phyloP scores from a whole-genome alignment of 2,329 filamentous ascomycete species.

The Lachnellula hyalina region DNA sequence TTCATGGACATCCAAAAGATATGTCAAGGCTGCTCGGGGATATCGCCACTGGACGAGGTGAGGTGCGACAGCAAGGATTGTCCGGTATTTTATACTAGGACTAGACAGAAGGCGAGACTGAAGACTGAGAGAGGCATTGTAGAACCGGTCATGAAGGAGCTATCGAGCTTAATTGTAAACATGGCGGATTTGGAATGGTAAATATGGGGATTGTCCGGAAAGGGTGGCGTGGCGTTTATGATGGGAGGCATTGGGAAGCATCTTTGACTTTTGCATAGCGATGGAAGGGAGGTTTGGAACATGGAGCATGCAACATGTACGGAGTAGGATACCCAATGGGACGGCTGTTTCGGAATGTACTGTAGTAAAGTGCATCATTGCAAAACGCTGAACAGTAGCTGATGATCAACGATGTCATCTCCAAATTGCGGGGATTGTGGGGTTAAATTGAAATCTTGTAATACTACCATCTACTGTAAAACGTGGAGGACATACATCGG shows the following conservation, averaged over 20 bases:
- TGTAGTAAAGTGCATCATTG: no score
- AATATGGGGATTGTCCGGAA: neutral
- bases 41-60: conserved; percentile 72
- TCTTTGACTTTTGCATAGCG: conserved; percentile 1
- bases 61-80: conserved; percentile 87
- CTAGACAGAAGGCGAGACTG: conserved; percentile 51
- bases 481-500: neutral
- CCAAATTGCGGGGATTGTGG: neutral
- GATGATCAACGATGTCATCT: neutral
- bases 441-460: neutral
- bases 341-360: neutral
- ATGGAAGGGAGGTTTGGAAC: neutral
- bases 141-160: conserved; percentile 37
- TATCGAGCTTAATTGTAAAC: conserved; percentile 31
- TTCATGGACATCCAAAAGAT: conserved; percentile 60
- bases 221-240: neutral
- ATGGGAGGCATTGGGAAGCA: neutral
- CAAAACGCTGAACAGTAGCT: neutral
- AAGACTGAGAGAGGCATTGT: conserved; percentile 34
- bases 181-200: conserved; percentile 29
- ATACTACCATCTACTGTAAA: neutral
- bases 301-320: neutral
- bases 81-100: conserved; percentile 79
- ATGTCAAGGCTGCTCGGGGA: conserved; percentile 74
- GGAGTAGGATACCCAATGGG: neutral